These are phyloP conservation scores for Petrea volubilis DNA, from an alignment of 257 asterid species.

Conservation along the genomic window DNA sequence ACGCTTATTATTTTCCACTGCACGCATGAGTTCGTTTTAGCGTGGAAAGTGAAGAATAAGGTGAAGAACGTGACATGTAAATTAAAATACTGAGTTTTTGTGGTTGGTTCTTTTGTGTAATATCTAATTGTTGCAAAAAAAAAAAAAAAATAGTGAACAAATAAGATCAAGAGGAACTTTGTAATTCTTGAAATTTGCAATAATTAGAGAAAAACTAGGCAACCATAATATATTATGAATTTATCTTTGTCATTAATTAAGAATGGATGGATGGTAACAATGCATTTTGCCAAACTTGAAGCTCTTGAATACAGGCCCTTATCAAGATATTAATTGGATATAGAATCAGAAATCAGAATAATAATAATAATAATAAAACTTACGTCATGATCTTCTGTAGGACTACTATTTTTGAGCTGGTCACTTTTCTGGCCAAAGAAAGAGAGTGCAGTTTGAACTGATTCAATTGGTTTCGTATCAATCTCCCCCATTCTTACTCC, in stretches of 20 bases:
- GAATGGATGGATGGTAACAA: neutral
- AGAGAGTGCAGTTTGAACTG: slow-evolving; percentile 63
- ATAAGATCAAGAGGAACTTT: no score
- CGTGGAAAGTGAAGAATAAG: no score
- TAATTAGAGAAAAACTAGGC: neutral
- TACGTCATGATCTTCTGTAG: slow-evolving; percentile 35
- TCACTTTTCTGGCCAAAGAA: slow-evolving; percentile 51
- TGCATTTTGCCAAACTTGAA: neutral
- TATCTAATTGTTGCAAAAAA: no score
- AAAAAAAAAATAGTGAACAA: no score
- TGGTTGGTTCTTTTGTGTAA: no score
- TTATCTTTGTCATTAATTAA: no score
- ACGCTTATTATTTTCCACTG: no score
- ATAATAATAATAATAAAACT: slow-evolving; percentile 9
- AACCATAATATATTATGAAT: neutral
- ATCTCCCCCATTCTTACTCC: slow-evolving; percentile 57
- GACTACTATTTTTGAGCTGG: slow-evolving; percentile 32
- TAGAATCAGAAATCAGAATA: neutral
- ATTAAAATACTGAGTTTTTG: no score
- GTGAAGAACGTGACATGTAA: no score
- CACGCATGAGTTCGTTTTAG: no score
- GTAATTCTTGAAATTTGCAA: no score
- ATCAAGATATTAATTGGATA: neutral
- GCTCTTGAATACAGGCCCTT: neutral
- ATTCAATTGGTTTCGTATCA: slow-evolving; percentile 58